Base-by-base conservation (phyloP, 805 yeast genomes). In the Lachancea mirantina region DNA sequence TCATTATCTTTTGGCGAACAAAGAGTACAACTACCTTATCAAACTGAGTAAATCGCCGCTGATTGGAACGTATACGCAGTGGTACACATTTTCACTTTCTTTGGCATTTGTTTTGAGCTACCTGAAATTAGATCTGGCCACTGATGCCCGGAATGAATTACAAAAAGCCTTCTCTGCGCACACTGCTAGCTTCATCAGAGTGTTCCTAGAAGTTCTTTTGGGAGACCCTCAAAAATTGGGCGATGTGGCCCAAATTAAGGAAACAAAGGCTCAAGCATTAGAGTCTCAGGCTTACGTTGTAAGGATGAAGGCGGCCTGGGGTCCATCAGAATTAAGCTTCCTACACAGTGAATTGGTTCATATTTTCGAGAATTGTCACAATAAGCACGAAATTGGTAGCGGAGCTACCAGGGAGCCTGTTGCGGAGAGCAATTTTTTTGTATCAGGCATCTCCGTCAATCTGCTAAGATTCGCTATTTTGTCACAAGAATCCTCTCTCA, bases 61-160 rank as follows among this genome's bases (percentile, higher is more conserved):
- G 20, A 62, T 67, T 3, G 68, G 63, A 14, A 65, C 78, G 0
- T 81, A 83, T 43, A 55, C 55, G 8, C 72, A 70, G 41, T 81
- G 94, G 89, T 61, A 62, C 27, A 79, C 87, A 2, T 82, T 92
- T 0, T 81, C 87, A 0, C 51, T 85, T 18, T 74, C 78, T 1
- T 76, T 74, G 46, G 78, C 89, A 1, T 52, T 67, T 4, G 82
- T 76, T 0, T 58, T 82, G 33, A 84, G 92, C n/a, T 61, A 72
- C 36, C 60, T 74, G 38, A 57, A 64, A 20, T 43, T 70, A 9
- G 66, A 60, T 4, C 57, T 67, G 20, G 32, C 26, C 2, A 61
- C 53, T 0, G 51, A 56, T 4, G 94, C 94, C 1, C 59, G 49
- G 24, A 37, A 39, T 1, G 68, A 69, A 10, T 57, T 84, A 36